Evolutionary conservation across 257 asterid genomes (phyloP).

Genomic region (Solanum ossicruentum): DNA sequence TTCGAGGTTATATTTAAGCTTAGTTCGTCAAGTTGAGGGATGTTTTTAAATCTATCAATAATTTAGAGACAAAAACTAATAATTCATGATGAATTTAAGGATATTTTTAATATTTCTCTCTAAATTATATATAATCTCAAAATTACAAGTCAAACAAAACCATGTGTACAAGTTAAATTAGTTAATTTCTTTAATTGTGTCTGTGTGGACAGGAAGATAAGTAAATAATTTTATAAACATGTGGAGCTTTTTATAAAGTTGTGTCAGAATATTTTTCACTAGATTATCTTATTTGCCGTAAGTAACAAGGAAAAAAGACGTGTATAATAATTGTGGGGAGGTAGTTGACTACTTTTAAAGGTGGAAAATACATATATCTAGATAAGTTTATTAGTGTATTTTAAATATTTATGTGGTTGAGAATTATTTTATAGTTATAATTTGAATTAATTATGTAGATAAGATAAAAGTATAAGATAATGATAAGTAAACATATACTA

Average conservation of each 20-base stretch:
- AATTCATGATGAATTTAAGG: too few relatives aligned
- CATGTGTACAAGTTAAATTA: not conserved
- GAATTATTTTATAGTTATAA: too few relatives aligned
- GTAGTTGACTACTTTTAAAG: not conserved
- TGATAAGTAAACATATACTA: not conserved
- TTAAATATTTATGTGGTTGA: too few relatives aligned
- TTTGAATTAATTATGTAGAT: too few relatives aligned
- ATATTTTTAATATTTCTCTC: too few relatives aligned
- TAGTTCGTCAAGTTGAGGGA: too few relatives aligned
- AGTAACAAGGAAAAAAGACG: not conserved
- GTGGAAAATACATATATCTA: not conserved
- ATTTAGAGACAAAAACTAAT: too few relatives aligned
- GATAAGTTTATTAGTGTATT: not conserved
- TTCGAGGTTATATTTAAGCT: too few relatives aligned
- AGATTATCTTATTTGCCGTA: not conserved
- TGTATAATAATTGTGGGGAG: not conserved
- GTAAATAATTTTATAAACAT: not conserved
- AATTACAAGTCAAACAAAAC: not conserved
- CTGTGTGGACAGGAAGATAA: not conserved
- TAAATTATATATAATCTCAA: not conserved
- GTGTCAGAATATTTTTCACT: not conserved
- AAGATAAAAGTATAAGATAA: not conserved
- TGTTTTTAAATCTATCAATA: too few relatives aligned
- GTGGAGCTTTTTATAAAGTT: not conserved
- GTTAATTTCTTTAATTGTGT: not conserved